Evolutionary conservation across 1,284 basidiomycete genomes (phyloP), one percentile per base, ranked within the genome.

Genomic region (Hypsizygus ulmarius): DNA sequence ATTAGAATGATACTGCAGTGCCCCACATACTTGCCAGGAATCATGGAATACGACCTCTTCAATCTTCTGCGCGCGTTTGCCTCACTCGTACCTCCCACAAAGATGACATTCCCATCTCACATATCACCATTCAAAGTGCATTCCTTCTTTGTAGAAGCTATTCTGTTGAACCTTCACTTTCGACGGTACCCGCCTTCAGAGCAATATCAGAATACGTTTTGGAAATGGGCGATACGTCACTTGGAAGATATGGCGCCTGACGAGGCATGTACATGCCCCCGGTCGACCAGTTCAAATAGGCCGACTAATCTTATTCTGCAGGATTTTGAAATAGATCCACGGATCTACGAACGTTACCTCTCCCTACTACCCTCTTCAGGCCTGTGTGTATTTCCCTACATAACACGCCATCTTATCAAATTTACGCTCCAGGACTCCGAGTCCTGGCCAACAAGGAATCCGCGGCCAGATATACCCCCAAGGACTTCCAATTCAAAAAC

Each of bases 221-320:
- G 85, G 85, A 90, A 88, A 65, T 83, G 80, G 78, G 70, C 69
- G 0, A 75, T 89, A 16, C 59, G 63, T 21, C 62, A 69, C 28
- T 65, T 90, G 16, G 87, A 89, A 62, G 58, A 54, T 5, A 46
- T 70, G 40, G 40, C 63, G 11, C 52, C 54, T 19, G 62, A 65
- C 14, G 74, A 79, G 69, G 77, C 71, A 70, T 50, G 68, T 56
- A 33, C 42, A 33, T 35, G 41, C 16, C 43, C 45, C 33, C 16
- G 39, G n/a, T 39, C 21, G 4, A 30, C 19, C 3, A 25, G 5
- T 43, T 21, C 16, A 39, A n/a, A 11, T 35, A n/a, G 11, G 33
- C 16, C 29, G 41, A 21, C 25, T 28, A 21, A 46, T 29, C 34
- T 10, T 36, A 12, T 16, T 21, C 21, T 45, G 16, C 62, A 79